These are phyloP conservation scores for Talaromyces islandicus DNA, from an alignment of 2,329 filamentous ascomycete genomes.

Conservation along the genomic window DNA sequence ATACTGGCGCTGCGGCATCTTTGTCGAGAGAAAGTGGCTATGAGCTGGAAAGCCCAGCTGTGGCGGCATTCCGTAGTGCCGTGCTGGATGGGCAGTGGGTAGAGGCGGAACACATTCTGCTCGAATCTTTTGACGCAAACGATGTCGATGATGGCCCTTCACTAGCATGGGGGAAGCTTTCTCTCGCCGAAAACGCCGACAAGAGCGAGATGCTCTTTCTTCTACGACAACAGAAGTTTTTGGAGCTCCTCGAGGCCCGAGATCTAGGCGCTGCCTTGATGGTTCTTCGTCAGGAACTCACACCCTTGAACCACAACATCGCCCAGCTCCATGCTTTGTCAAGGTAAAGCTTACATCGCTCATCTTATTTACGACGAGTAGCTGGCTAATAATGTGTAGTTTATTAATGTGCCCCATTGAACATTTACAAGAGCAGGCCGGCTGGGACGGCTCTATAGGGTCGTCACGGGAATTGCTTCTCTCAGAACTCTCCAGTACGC, in stretches of 20 bases:
- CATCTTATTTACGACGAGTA: background rate
- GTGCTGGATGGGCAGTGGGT: conserved; percentile 76
- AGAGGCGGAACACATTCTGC: conserved; percentile 76
- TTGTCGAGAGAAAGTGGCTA: conserved; percentile 79
- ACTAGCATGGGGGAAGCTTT: conserved; percentile 51
- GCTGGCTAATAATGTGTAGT: conserved; percentile 37
- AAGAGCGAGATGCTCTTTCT: conserved; percentile 76
- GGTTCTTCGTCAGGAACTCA: conserved; percentile 83
- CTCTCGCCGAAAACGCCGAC: conserved; percentile 70
- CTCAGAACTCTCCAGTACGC: conserved; percentile 72
- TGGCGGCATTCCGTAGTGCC: conserved; percentile 77
- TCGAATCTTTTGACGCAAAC: conserved; percentile 38
- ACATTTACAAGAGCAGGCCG: conserved; percentile 68
- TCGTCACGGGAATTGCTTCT: conserved; percentile 69
- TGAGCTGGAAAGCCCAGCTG: conserved; percentile 76
- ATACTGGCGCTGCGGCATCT: conserved; percentile 66
- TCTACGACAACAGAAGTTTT: conserved; percentile 87
- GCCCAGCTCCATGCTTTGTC: conserved; percentile 75
- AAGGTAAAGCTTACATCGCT: conserved; percentile 41
- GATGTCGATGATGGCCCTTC: conserved; percentile 34
- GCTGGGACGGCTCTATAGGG: conserved; percentile 78
- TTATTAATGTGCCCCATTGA: conserved; percentile 83
- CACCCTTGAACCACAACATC: conserved; percentile 75
- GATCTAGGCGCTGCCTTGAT: conserved; percentile 68
- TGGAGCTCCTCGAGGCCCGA: conserved; percentile 76